Conservation (phyloP, 768 basidiomycete species). For the Boletus bicolor region DNA sequence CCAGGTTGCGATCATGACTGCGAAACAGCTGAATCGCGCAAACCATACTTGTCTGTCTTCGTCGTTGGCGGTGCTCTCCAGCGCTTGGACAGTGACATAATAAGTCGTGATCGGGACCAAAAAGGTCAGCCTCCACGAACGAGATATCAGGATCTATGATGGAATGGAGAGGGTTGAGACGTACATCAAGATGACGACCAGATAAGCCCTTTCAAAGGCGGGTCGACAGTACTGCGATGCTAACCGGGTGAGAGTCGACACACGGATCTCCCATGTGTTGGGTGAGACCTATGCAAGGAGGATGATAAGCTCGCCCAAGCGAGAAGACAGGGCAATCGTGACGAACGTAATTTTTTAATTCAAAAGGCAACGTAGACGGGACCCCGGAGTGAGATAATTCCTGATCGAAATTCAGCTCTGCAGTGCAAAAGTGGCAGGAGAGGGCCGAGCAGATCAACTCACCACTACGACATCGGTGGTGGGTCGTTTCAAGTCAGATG, state of each 20-base stretch:
- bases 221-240: slow-evolving; percentile 43
- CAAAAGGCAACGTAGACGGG: slow-evolving; percentile 34
- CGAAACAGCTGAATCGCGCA: slow-evolving; percentile 37
- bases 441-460: background rate
- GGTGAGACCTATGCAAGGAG: slow-evolving; percentile 34
- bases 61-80: slow-evolving; percentile 4
- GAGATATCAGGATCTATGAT: background rate
- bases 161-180: slow-evolving; percentile 7
- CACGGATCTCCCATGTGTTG: slow-evolving; percentile 43
- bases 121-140: slow-evolving; percentile 34
- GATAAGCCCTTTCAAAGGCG: slow-evolving; percentile 43
- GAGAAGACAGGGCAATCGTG: slow-evolving; percentile 1
- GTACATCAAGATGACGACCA: slow-evolving; percentile 39
- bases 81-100: slow-evolving; percentile 27
- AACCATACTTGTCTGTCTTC: slow-evolving; percentile 28
- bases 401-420: slow-evolving; percentile 15
- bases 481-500: slow-evolving; percentile 9
- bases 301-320: background rate
- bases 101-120: slow-evolving; percentile 40
- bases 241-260: slow-evolving; percentile 36
- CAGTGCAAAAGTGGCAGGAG: background rate
- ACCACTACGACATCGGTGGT: slow-evolving; percentile 28
- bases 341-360: slow-evolving; percentile 38
- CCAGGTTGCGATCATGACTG: slow-evolving; percentile 36
- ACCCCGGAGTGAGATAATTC: slow-evolving; percentile 33